phyloP scores from a whole-genome alignment of 768 basidiomycete species.

The Mycena kentingensis region DNA sequence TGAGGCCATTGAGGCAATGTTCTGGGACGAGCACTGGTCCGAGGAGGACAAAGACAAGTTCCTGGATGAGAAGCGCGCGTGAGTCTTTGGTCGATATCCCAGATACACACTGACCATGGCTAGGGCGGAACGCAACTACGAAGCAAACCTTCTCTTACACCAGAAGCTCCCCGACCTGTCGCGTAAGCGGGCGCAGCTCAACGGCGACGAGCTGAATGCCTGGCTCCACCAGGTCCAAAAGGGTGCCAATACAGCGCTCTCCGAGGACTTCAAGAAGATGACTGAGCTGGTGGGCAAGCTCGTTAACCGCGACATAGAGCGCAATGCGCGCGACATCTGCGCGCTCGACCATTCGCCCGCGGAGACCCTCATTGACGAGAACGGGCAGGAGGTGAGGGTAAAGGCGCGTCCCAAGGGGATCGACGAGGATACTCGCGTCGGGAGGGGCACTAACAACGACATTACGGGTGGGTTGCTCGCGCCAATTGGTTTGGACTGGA shows the following conservation, averaged over 20 bases:
- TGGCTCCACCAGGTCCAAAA: conserved; percentile 17
- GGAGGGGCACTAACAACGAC: conserved; percentile 7
- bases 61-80: conserved; percentile 5
- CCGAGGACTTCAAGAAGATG: conserved; percentile 8
- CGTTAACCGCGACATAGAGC: conserved; percentile 2
- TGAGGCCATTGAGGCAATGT: not conserved
- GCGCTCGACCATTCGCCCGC: conserved; percentile 3
- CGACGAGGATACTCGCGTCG: not conserved
- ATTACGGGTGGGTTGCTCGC: not conserved
- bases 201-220: not conserved
- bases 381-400: not conserved
- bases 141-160: not conserved
- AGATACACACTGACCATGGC: not conserved
- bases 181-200: not conserved
- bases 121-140: conserved; percentile 8
- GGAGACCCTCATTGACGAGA: not conserved
- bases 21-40: not conserved
- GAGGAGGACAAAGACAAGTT: not conserved
- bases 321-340: not conserved
- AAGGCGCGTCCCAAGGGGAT: not conserved
- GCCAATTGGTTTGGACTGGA: not conserved
- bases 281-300: not conserved
- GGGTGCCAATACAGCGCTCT: conserved; percentile 14
- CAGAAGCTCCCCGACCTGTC: not conserved
- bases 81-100: not conserved